phyloP scores from a whole-genome alignment of 805 yeast species.

The Komagataella kurtzmanii region DNA sequence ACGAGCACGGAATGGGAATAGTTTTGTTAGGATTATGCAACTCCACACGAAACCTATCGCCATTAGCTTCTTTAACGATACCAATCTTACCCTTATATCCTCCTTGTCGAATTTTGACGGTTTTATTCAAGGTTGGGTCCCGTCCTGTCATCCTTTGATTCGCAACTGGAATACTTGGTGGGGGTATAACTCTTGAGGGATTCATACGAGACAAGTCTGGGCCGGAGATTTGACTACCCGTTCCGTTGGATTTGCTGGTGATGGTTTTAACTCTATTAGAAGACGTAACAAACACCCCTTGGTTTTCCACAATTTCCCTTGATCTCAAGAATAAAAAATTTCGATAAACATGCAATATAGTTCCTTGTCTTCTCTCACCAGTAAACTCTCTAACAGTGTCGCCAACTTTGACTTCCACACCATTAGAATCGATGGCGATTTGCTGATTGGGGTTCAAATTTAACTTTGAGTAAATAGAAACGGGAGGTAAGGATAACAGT shows the following conservation, averaged over 20 bases:
- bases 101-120: slow-evolving; percentile 79
- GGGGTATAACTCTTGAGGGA: slow-evolving; percentile 52
- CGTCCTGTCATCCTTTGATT: slow-evolving; percentile 52
- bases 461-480: slow-evolving; percentile 71
- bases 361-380: slow-evolving; percentile 84
- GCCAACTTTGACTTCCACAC: slow-evolving; percentile 77
- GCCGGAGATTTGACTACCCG: slow-evolving; percentile 15
- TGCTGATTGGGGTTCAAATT: slow-evolving; percentile 52
- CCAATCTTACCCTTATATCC: slow-evolving; percentile 94
- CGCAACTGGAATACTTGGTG: slow-evolving; percentile 34
- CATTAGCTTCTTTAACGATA: slow-evolving; percentile 86
- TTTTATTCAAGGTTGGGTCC: slow-evolving; percentile 69
- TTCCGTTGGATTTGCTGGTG: slow-evolving; percentile 51
- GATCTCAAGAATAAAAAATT: slow-evolving; percentile 70
- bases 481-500: slow-evolving; percentile 55
- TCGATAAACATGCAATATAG: slow-evolving; percentile 75
- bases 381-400: slow-evolving; percentile 81
- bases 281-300: slow-evolving; percentile 81
- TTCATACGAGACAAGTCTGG: slow-evolving; percentile 79
- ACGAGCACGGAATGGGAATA: slow-evolving; percentile 69
- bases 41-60: slow-evolving; percentile 83
- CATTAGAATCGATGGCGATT: slow-evolving; percentile 76
- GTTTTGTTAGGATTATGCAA: slow-evolving; percentile 86
- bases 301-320: slow-evolving; percentile 66
- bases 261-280: slow-evolving; percentile 69